Percentiles rank a stretch among this genome's conserved stretches.
Conservation (phyloP, 2,329 filamentous ascomycete species). For the Bipolaris oryzae region DNA sequence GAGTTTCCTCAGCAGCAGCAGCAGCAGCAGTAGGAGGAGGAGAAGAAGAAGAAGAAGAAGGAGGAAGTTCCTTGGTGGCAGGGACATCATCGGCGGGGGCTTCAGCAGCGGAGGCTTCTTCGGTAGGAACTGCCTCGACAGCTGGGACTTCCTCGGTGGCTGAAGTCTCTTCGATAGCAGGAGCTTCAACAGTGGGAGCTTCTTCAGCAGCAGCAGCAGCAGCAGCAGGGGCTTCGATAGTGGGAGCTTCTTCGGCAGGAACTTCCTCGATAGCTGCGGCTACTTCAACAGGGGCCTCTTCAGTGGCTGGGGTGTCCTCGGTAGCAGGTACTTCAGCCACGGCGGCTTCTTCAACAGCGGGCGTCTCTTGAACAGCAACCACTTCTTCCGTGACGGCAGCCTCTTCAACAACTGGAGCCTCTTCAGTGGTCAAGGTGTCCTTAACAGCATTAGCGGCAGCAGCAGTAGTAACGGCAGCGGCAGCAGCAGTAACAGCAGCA, state of each 20-base stretch:
- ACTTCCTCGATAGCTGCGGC: neutral
- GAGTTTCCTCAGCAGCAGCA: too few species aligned
- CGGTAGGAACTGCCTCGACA: neutral
- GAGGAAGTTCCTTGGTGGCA: too few species aligned
- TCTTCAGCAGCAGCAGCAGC: neutral
- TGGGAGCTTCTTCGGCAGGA: neutral
- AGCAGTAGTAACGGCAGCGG: too few species aligned
- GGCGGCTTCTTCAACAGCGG: neutral
- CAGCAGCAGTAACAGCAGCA: too few species aligned
- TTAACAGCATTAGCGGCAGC: neutral
- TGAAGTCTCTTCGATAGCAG: too few species aligned
- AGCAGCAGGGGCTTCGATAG: neutral
- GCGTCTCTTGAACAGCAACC: constrained; percentile 3
- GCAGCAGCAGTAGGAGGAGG: too few species aligned
- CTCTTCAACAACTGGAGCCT: neutral
- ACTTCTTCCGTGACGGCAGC: neutral
- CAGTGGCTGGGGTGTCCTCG: neutral
- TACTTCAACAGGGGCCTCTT: neutral
- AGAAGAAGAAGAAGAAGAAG: too few species aligned
- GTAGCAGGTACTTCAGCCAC: neutral
- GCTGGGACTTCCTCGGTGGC: too few species aligned
- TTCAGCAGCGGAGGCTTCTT: neutral
- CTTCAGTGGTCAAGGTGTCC: constrained; percentile 1
- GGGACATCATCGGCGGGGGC: neutral
- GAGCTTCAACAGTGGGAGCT: neutral